Evolutionary conservation across 441 rosid genomes (phyloP).

Genomic region (Francoa sonchifolia): DNA sequence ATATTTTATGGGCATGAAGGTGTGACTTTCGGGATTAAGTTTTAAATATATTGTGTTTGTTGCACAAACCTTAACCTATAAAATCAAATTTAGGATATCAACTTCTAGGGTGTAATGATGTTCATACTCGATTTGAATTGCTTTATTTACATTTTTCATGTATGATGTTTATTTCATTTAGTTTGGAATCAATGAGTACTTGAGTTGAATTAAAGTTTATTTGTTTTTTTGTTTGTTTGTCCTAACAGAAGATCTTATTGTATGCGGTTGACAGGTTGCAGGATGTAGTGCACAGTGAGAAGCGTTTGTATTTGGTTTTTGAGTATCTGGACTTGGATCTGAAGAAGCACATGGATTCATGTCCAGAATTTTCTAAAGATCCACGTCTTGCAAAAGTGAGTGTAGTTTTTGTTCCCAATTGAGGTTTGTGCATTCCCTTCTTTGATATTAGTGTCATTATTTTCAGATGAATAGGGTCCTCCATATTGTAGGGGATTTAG

Average conservation of each 20-base stretch:
- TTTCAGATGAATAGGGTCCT: slow-evolving; percentile 1
- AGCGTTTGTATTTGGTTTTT: slow-evolving; percentile 78
- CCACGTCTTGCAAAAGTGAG: slow-evolving; percentile 72
- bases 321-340: slow-evolving; percentile 95
- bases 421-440: slow-evolving; percentile 6
- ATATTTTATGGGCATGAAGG: too few species aligned
- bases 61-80: too few species aligned
- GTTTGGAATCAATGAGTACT: too few species aligned
- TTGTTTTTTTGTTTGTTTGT: too few species aligned
- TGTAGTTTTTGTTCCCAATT: slow-evolving; percentile 11
- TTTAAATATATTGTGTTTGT: too few species aligned
- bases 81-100: too few species aligned
- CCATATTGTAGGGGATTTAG: neutral
- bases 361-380: slow-evolving; percentile 85
- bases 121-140: too few species aligned
- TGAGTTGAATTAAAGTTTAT: too few species aligned
- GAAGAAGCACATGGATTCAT: slow-evolving; percentile 94
- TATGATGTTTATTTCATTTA: too few species aligned
- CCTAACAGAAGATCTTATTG: slow-evolving; percentile 2
- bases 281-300: slow-evolving; percentile 98
- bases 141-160: too few species aligned
- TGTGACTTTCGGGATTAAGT: too few species aligned
- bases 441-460: neutral
- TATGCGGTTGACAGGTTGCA: slow-evolving; percentile 50
- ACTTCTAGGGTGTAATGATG: too few species aligned